Conservation (phyloP, 2,329 filamentous ascomycete genomes). For the Botrytis paeoniae region DNA sequence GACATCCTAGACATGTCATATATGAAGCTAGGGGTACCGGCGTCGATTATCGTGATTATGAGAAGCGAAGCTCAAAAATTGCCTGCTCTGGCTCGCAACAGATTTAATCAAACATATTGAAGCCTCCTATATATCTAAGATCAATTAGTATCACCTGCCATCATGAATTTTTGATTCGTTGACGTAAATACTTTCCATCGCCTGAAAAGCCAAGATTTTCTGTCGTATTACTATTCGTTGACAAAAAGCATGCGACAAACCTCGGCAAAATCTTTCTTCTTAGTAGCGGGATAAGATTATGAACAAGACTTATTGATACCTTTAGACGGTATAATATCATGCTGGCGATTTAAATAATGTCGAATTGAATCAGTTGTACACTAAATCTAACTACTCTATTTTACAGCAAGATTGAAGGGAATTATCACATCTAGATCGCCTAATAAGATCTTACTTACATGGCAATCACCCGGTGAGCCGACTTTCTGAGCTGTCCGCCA, state of each 20-base stretch:
- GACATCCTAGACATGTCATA: not conserved
- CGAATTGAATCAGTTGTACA: not conserved
- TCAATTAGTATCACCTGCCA: not conserved
- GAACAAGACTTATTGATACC: not conserved
- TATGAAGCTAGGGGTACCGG: not conserved
- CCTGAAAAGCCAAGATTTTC: not conserved
- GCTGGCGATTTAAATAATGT: no score
- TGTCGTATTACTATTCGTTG: not conserved
- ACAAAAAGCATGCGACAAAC: not conserved
- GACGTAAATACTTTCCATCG: not conserved
- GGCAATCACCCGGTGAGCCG: not conserved
- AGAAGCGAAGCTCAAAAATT: not conserved
- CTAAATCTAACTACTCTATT: not conserved
- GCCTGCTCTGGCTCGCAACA: not conserved
- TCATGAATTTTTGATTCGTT: not conserved
- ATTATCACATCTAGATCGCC: not conserved
- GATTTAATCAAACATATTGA: not conserved
- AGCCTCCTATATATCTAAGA: not conserved
- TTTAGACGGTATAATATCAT: not conserved
- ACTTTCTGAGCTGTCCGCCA: not conserved
- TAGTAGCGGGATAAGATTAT: not conserved
- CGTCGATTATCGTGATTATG: not conserved
- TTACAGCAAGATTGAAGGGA: not conserved
- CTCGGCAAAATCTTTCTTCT: not conserved
- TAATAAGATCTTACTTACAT: not conserved